These are phyloP conservation scores for Talinum fruticosum DNA, from an alignment of 148 eudicot genomes.

Conservation along the genomic window DNA sequence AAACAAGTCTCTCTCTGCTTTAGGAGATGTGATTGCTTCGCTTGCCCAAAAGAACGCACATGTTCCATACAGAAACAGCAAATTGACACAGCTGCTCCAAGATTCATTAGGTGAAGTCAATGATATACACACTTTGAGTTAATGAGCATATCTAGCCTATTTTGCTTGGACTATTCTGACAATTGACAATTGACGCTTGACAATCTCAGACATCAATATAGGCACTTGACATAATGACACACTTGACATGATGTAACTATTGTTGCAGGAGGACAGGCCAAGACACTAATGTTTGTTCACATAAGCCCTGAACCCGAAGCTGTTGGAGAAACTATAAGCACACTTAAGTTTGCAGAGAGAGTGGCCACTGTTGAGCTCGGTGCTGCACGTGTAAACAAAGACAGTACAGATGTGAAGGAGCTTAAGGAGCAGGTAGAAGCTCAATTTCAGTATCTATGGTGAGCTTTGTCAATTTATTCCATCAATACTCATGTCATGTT, in stretches of 20 bases:
- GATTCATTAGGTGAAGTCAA: constrained; percentile 82
- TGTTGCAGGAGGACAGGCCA: constrained; percentile 88
- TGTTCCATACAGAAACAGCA: constrained; percentile 94
- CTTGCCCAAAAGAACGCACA: constrained; percentile 92
- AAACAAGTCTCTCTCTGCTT: constrained; percentile 88
- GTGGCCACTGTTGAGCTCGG: constrained; percentile 98
- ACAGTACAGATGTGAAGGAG: constrained; percentile 77
- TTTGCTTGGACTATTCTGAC: not conserved
- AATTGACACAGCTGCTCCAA: constrained; percentile 91
- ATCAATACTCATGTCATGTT: constrained; percentile 1
- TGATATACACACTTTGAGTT: not conserved
- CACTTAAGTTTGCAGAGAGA: constrained; percentile 96
- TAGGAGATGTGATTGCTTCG: constrained; percentile 94
- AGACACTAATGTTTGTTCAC: constrained; percentile 99
- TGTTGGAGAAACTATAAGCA: constrained; percentile 87
- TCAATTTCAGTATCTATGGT: not conserved
- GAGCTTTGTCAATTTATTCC: constrained; percentile 7
- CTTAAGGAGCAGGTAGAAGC: constrained; percentile 81
- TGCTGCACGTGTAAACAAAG: constrained; percentile 88
- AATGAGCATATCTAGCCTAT: not conserved
- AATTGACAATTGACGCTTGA: too few species aligned
- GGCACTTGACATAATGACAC: too few species aligned
- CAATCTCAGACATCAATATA: too few species aligned
- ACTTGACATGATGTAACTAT: constrained; percentile 14
- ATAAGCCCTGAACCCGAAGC: constrained; percentile 95